phyloP scores from a whole-genome alignment of 148 eudicot genomes.

The Rhododendron griersonianum region DNA sequence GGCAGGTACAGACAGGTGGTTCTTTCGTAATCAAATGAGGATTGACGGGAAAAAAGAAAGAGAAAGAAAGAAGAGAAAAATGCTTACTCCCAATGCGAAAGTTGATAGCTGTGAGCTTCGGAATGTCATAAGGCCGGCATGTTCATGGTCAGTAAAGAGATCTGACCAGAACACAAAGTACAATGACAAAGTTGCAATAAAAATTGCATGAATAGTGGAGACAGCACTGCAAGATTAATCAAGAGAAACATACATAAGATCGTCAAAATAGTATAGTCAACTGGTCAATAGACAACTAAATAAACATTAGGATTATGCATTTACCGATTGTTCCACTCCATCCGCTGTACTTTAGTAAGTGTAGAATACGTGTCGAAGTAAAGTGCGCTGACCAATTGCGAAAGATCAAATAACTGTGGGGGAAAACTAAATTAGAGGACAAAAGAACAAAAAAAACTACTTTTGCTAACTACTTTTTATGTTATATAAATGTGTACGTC shows the following conservation, averaged over 20 bases:
- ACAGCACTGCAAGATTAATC: constrained; percentile 52
- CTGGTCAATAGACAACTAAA: neutral
- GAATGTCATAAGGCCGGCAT: constrained; percentile 50
- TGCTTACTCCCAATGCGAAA: constrained; percentile 81
- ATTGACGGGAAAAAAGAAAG: neutral
- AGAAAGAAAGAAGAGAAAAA: neutral
- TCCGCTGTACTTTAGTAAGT: constrained; percentile 73
- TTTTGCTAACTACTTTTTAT: neutral
- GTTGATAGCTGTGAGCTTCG: constrained; percentile 79
- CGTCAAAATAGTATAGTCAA: neutral
- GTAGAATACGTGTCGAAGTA: constrained; percentile 70
- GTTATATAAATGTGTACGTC: neutral
- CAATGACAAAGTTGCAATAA: constrained; percentile 69
- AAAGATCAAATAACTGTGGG: constrained; percentile 71
- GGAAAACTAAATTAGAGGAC: constrained; percentile 4
- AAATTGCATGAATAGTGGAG: constrained; percentile 92
- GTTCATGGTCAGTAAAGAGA: constrained; percentile 61
- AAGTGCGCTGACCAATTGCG: constrained; percentile 57
- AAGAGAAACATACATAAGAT: neutral
- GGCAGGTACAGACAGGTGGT: neutral
- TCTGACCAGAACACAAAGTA: constrained; percentile 97
- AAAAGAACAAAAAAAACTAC: neutral
- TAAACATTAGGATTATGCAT: constrained; percentile 8
- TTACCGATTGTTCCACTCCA: constrained; percentile 95
- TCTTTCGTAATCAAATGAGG: neutral